Evolutionary conservation across 306 rosid species (phyloP).

Genomic region (cucumber (Cucumis sativus)): Cucumber_9930_V3 NC_026657.2:34110501-34111000

Average conservation of each 20-base stretch:
- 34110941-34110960: not conserved
- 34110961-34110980: not conserved
- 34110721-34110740: not conserved
- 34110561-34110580: conserved; percentile 7
- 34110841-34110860: conserved; percentile 38
- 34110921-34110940: not conserved
- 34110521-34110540: conserved; percentile 11
- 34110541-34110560: conserved; percentile 36
- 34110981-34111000: conserved; percentile 44
- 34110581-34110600: not conserved
- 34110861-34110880: conserved; percentile 16
- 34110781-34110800: conserved; percentile 26
- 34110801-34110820: conserved; percentile 35
- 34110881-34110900: not conserved
- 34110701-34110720: not conserved
- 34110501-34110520: not conserved
- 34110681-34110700: not conserved
- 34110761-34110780: conserved; percentile 29
- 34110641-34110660: not conserved
- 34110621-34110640: not conserved
- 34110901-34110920: not conserved
- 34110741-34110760: conserved; percentile 28
- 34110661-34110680: not conserved
- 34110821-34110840: conserved; percentile 28
- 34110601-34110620: not conserved